Conservation (phyloP, 2,329 filamentous ascomycete genomes). For the Macrophomina pseudophaseolina region DNA sequence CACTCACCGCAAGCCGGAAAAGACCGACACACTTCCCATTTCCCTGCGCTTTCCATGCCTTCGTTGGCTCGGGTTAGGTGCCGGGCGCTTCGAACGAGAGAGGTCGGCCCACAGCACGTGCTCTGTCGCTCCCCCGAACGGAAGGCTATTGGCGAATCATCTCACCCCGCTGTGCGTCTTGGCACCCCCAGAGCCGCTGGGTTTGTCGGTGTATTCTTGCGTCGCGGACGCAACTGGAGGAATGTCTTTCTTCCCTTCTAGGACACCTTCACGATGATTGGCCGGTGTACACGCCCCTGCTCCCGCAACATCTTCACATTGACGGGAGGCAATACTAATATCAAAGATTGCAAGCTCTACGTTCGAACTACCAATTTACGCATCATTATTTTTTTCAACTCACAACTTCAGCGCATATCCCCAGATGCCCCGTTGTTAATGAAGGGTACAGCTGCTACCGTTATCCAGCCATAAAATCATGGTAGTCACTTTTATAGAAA, state of each 20-base stretch:
- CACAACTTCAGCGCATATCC: too few relatives aligned
- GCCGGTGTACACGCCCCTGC: too few relatives aligned
- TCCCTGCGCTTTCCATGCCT: background rate
- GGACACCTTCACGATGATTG: too few relatives aligned
- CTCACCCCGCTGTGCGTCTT: background rate
- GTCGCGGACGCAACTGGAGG: background rate
- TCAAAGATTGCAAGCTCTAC: too few relatives aligned
- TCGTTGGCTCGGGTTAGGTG: background rate
- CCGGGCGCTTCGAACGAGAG: constrained; percentile 7
- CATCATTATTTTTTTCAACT: too few relatives aligned
- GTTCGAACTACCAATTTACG: too few relatives aligned
- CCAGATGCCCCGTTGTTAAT: too few relatives aligned
- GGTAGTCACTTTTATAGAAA: too few relatives aligned
- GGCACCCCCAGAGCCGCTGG: constrained; percentile 1
- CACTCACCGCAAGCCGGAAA: background rate
- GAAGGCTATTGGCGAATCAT: background rate
- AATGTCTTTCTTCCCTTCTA: background rate
- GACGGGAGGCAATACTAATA: too few relatives aligned
- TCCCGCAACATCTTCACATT: too few relatives aligned
- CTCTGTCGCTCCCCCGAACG: background rate
- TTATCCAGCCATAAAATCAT: too few relatives aligned
- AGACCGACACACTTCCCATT: background rate
- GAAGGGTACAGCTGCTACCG: too few relatives aligned
- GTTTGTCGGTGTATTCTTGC: background rate
- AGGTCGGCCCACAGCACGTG: background rate